Evolutionary conservation across 768 basidiomycete genomes (phyloP).

Genomic region (Pleurotus tuoliensis): DNA sequence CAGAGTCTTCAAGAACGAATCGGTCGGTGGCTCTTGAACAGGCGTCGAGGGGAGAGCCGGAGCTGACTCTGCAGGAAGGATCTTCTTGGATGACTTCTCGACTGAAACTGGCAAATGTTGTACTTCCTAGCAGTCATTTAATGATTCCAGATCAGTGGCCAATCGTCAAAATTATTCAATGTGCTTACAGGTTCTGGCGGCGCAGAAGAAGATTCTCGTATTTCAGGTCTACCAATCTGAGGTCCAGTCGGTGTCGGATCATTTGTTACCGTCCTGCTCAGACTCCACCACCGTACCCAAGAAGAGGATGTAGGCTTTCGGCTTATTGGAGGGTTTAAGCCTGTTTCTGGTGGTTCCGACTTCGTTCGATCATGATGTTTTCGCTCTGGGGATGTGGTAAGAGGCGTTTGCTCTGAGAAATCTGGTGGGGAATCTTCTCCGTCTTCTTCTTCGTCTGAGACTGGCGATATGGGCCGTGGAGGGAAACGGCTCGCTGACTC

Average conservation of each 20-base stretch:
- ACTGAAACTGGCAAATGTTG: slow-evolving; percentile 1
- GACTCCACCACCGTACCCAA: slow-evolving; percentile 87
- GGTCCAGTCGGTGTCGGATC: slow-evolving; percentile 13
- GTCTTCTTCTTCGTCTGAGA: slow-evolving; percentile 28
- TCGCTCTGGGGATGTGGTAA: slow-evolving; percentile 18
- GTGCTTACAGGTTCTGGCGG: slow-evolving; percentile 18
- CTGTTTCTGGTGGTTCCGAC: slow-evolving; percentile 36
- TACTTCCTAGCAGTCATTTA: not conserved
- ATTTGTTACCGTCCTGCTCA: slow-evolving; percentile 41
- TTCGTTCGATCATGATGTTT: slow-evolving; percentile 26
- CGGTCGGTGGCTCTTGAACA: slow-evolving; percentile 25
- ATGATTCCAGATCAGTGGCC: not conserved
- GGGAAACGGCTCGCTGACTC: slow-evolving; percentile 20
- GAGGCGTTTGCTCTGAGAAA: slow-evolving; percentile 18
- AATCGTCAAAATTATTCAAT: not conserved
- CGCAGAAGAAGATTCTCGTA: slow-evolving; percentile 24
- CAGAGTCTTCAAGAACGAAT: slow-evolving; percentile 8
- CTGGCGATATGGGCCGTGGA: slow-evolving; percentile 33
- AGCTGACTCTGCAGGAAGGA: slow-evolving; percentile 28
- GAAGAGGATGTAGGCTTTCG: slow-evolving; percentile 53
- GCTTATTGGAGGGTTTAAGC: slow-evolving; percentile 12
- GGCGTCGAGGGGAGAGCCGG: slow-evolving; percentile 47
- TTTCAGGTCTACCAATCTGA: slow-evolving; percentile 9
- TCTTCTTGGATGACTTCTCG: slow-evolving; percentile 11
- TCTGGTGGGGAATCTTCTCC: slow-evolving; percentile 15